A percentile compares a stretch with the other conserved stretches of the same genome.
These are phyloP conservation scores for Trifolium subterraneum DNA, from an alignment of 306 rosid genomes.

Conservation along the genomic window DNA sequence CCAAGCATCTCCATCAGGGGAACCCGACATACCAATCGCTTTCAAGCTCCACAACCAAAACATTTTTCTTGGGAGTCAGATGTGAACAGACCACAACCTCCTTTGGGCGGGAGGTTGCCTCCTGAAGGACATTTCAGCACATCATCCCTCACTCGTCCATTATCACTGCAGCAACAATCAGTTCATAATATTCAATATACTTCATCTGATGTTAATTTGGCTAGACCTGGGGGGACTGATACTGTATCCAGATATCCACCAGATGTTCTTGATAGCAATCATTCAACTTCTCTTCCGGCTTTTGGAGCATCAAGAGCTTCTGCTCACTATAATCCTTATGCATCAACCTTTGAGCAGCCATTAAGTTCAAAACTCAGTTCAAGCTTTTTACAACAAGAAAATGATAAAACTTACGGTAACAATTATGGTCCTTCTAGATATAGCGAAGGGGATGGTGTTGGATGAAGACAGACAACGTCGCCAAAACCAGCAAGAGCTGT, in stretches of 20 bases:
- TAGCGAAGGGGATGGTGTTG: constrained; percentile 58
- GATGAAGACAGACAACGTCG: constrained; percentile 61
- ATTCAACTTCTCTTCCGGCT: constrained; percentile 48
- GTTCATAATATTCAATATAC: constrained; percentile 52
- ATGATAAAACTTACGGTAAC: constrained; percentile 48
- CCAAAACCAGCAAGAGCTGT: constrained; percentile 61
- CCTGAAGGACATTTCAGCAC: constrained; percentile 55
- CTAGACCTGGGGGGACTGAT: constrained; percentile 57
- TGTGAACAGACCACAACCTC: constrained; percentile 50
- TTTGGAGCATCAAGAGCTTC: constrained; percentile 70
- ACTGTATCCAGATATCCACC: constrained; percentile 58
- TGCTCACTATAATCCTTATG: constrained; percentile 80
- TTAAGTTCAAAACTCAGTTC: constrained; percentile 69
- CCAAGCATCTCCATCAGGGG: constrained; percentile 46
- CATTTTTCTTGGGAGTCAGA: constrained; percentile 57
- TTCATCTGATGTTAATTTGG: constrained; percentile 53
- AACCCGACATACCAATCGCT: constrained; percentile 51
- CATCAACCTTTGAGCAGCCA: constrained; percentile 89
- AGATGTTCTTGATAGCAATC: constrained; percentile 58
- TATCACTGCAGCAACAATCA: constrained; percentile 61
- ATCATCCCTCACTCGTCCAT: constrained; percentile 55
- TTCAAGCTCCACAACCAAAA: constrained; percentile 54
- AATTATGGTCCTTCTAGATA: constrained; percentile 52
- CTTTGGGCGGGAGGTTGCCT: constrained; percentile 54
- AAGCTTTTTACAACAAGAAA: constrained; percentile 57